These are phyloP conservation scores for Salvia hispanica DNA, from an alignment of 257 asterid species.

Conservation along the genomic window DNA sequence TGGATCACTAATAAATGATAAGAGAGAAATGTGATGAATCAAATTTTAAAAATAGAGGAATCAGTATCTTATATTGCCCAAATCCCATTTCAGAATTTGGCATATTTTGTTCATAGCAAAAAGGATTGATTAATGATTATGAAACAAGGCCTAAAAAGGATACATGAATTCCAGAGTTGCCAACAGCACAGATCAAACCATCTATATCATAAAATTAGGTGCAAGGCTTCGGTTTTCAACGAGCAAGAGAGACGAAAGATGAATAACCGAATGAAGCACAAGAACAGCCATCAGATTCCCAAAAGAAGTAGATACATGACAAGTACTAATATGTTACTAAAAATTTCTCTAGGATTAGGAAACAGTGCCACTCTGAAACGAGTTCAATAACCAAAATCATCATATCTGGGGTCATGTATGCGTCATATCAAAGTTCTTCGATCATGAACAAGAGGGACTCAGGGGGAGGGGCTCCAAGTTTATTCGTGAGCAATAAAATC, in stretches of 20 bases:
- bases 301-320: constrained; percentile 30
- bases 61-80: no score
- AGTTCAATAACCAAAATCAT: constrained; percentile 30
- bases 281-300: constrained; percentile 26
- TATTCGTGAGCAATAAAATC: constrained; percentile 36
- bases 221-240: no score
- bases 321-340: constrained; percentile 40
- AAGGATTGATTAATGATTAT: not conserved
- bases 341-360: constrained; percentile 31
- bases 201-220: no score
- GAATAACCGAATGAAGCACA: not conserved
- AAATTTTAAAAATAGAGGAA: no score
- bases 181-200: no score
- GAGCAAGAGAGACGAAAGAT: not conserved
- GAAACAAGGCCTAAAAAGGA: not conserved
- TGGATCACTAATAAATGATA: no score
- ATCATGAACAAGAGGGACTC: constrained; percentile 26
- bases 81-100: no score
- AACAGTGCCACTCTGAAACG: constrained; percentile 25
- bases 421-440: constrained; percentile 26
- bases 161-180: no score
- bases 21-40: no score
- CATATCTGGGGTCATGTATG: constrained; percentile 21
- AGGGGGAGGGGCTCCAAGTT: constrained; percentile 29
- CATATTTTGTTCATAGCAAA: no score